phyloP scores from a whole-genome alignment of 306 rosid species.

The Dryas drummondii region DNA sequence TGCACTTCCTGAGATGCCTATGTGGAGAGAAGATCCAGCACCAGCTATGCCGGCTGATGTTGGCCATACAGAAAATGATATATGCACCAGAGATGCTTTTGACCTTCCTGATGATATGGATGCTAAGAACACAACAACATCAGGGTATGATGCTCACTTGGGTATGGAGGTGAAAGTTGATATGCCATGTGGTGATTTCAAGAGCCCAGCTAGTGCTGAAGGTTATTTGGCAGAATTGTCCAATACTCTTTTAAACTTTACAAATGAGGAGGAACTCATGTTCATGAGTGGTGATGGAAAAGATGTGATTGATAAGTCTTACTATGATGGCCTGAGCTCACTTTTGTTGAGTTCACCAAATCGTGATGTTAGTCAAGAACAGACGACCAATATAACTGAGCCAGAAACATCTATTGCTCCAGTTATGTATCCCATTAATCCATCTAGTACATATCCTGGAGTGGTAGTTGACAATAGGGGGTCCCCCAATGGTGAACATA shows the following conservation, averaged over 20 bases:
- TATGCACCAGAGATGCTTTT: conserved; percentile 28
- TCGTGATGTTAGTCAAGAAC: conserved; percentile 41
- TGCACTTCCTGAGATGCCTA: conserved; percentile 60
- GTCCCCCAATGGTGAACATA: conserved; percentile 33
- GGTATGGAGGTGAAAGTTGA: conserved; percentile 31
- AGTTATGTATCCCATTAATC: conserved; percentile 33
- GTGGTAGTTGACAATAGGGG: conserved; percentile 42
- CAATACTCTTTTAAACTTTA: conserved; percentile 70
- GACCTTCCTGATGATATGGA: conserved; percentile 37
- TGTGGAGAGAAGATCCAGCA: conserved; percentile 58
- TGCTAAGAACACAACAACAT: conserved; percentile 27
- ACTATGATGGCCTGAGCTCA: conserved; percentile 81
- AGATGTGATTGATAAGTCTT: conserved; percentile 70
- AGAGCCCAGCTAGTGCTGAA: conserved; percentile 48
- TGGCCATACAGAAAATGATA: conserved; percentile 28
- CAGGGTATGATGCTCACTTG: conserved; percentile 29
- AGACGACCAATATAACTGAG: conserved; percentile 32
- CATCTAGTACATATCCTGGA: conserved; percentile 35
- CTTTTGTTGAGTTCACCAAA: conserved; percentile 64
- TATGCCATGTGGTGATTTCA: conserved; percentile 41
- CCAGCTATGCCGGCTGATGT: conserved; percentile 38
- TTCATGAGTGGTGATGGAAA: conserved; percentile 59
- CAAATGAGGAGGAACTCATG: conserved; percentile 76
- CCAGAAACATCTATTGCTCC: conserved; percentile 36
- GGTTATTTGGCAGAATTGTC: conserved; percentile 75